phyloP scores from a whole-genome alignment of 495 filamentous ascomycete genomes.

The Extremus antarcticus region DNA sequence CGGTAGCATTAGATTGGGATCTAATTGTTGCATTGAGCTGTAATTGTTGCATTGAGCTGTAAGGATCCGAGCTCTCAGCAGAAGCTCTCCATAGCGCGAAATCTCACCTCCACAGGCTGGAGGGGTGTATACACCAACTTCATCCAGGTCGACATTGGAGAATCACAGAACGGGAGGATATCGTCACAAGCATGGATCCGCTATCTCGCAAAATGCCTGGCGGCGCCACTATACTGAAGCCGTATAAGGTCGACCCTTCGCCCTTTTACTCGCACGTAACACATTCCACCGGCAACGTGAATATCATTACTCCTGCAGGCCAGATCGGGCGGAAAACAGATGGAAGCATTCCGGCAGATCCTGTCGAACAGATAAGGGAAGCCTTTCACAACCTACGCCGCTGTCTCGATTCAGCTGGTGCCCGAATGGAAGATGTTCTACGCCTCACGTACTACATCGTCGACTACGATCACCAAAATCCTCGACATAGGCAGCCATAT shows the following conservation, averaged over 20 bases:
- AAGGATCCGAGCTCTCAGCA: no score
- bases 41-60: no score
- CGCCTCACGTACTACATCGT: constrained; percentile 32
- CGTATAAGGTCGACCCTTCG: constrained; percentile 4
- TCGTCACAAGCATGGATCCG: no score
- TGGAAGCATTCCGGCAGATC: constrained; percentile 8
- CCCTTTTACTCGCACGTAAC: constrained; percentile 13
- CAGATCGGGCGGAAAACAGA: constrained; percentile 11
- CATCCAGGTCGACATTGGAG: no score
- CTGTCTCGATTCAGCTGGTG: constrained; percentile 14
- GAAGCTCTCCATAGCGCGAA: no score
- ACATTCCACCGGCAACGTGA: constrained; percentile 1
- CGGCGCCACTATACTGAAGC: constrained; percentile 1
- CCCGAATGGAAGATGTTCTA: constrained; percentile 22
- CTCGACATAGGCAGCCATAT: constrained; percentile 22
- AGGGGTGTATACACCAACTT: no score
- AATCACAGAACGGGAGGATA: no score
- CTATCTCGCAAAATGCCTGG: no score
- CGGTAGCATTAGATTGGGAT: no score
- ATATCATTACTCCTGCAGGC: constrained; percentile 10
- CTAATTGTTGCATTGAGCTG: no score
- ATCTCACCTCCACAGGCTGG: no score
- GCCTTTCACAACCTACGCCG: constrained; percentile 11
- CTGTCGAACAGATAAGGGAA: constrained; percentile 14
- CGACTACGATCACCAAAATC: constrained; percentile 23